These are phyloP conservation scores for Phytophthora europaea DNA, from an alignment of 352 stramenopile genomes.

Conservation along the genomic window DNA sequence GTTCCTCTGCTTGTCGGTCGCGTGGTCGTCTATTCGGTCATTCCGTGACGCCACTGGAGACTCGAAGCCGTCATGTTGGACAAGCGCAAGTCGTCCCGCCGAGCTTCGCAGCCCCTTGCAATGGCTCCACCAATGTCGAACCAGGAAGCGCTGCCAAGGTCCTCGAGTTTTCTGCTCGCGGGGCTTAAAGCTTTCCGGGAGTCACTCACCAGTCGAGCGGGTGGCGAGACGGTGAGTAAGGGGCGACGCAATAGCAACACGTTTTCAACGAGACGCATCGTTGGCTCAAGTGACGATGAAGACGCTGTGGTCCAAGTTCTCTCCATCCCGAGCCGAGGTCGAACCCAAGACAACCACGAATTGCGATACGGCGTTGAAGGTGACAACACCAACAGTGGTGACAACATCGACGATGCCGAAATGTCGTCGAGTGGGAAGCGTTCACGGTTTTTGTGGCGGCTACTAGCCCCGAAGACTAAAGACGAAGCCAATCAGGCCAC, in stretches of 20 bases:
- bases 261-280: constrained; percentile 27
- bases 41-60: constrained; percentile 18
- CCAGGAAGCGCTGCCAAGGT: constrained; percentile 4
- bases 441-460: constrained; percentile 29
- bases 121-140: constrained; percentile 8
- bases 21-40: neutral
- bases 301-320: constrained; percentile 12
- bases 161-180: constrained; percentile 40
- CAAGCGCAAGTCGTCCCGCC: constrained; percentile 25
- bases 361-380: neutral
- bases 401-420: constrained; percentile 25
- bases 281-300: constrained; percentile 14
- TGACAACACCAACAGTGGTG: constrained; percentile 7
- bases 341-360: neutral
- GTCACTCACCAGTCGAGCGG: constrained; percentile 10
- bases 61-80: constrained; percentile 35
- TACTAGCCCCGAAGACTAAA: constrained; percentile 27
- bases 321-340: constrained; percentile 10
- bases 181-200: constrained; percentile 32
- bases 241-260: constrained; percentile 26
- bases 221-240: constrained; percentile 6
- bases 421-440: constrained; percentile 10
- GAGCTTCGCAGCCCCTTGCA: constrained; percentile 26
- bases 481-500: constrained; percentile 26
- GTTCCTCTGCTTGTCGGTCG: constrained; percentile 10